Evolutionary conservation across 2,329 filamentous ascomycete genomes (phyloP), one percentile per base, ranked within the genome.

Genomic region (Neurospora sp.): DNA sequence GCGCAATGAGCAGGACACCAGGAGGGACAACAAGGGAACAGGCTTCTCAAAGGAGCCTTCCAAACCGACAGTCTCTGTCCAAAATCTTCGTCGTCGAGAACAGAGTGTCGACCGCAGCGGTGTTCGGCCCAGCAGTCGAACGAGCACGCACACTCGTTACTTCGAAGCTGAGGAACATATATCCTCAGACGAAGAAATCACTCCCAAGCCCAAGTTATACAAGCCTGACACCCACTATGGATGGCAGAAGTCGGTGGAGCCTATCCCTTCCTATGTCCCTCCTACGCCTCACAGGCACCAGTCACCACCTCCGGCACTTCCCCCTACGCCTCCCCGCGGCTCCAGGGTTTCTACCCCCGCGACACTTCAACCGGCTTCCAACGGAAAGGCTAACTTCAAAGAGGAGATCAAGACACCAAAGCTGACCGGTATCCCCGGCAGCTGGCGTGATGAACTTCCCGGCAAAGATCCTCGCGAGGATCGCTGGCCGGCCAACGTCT

Each of bases 381-480:
- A 3, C 2, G 2, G 6, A 0, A 17, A 28, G 23, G 1, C 13
- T 13, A 13, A 2, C 46, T 1, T 1, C 13, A 58, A 2, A 1
- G 1, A 58, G 1, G 23, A 17, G 6, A 58, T 9, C 0, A 2
- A 58, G 1, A 58, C 46, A 0, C 23, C 52, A 0, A 33, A 28
- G 3, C 23, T 62, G 7, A 10, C 7, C 13, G 13, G 23, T 15
- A 28, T 62, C 23, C 52, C 52, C 1, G 52, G 52, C 3, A 62
- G 52, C 15, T 62, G 52, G 52, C 13, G 52, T 0, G 52, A 62
- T 1, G 52, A 62, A 2, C 46, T 15, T 11, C 5, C 19, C n/a
- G 10, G 3, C 17, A 19, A 52, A 28, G 43, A 52, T 11, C 3
- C n/a, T 0, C 1, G 4, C 4, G 19, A 52, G 4, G 1, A 58